Percentiles rank a stretch among this genome's conserved stretches.
Evolutionary conservation across 352 stramenopile genomes (phyloP).

Genomic region (Phytophthora litchii): DNA sequence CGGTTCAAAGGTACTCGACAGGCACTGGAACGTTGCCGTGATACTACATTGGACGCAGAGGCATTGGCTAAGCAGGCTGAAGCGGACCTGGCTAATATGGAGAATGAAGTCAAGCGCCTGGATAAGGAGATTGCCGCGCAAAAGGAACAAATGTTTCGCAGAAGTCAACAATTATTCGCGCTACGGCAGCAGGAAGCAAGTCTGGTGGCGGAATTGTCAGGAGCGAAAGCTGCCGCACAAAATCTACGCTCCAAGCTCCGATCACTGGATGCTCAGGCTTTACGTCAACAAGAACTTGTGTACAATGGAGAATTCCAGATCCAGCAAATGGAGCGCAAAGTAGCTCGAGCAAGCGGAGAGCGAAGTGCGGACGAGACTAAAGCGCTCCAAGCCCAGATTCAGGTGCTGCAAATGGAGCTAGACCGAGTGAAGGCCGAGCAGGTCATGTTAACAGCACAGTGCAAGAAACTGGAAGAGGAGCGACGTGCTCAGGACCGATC

Average conservation of each 20-base stretch:
- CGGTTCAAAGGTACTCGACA: conserved; percentile 86
- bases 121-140: conserved; percentile 84
- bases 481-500: conserved; percentile 78
- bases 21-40: conserved; percentile 72
- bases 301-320: conserved; percentile 98
- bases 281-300: conserved; percentile 94
- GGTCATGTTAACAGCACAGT: conserved; percentile 90
- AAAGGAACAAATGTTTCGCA: conserved; percentile 94
- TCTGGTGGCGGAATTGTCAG: conserved; percentile 93
- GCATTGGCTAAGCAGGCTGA: conserved; percentile 90
- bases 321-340: conserved; percentile 96
- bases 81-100: conserved; percentile 63
- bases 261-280: conserved; percentile 87
- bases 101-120: conserved; percentile 59
- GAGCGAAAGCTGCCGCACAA: conserved; percentile 80
- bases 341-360: conserved; percentile 92
- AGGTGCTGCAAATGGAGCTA: conserved; percentile 90
- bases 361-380: conserved; percentile 95
- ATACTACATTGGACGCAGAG: conserved; percentile 82
- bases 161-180: conserved; percentile 89
- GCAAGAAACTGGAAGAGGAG: conserved; percentile 94
- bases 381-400: conserved; percentile 91
- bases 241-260: conserved; percentile 93
- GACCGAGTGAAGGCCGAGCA: conserved; percentile 88
- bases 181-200: conserved; percentile 88